Evolutionary conservation across 441 rosid species (phyloP), one percentile per base, ranked within the genome.

Genomic region (Manihot esculenta): DNA sequence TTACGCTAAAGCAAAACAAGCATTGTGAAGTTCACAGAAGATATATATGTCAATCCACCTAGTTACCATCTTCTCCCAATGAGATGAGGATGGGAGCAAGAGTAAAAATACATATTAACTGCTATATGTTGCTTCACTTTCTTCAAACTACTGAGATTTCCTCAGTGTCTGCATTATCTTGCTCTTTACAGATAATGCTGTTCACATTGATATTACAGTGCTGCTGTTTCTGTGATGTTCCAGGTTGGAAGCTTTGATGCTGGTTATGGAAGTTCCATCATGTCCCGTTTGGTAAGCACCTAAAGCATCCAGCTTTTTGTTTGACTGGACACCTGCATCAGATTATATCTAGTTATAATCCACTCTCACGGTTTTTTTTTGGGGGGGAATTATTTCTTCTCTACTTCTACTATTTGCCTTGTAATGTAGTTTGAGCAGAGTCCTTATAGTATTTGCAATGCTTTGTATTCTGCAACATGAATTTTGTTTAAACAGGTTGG

Each of bases 171-270:
- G 41, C 27, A 61, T 51, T 8, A 14, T 61, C 42, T 70, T 33
- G 47, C 33, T 23, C 47, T 69, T 58, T 27, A 55, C 57, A 26
- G 35, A 26, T 55, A n/a, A 60, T 60, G 47, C 26, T 48, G n/a
- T 58, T 49, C 17, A 41, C 3, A 30, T 60, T 20, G 1, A 48
- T 48, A 30, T 35, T 12, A 11, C 6, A 27, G 10, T 42, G 15
- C 11, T 12, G 12, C 41, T 24, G 9, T 66, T 68, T n/a, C 56
- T 44, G 7, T 9, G 15, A 45, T 60, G 44, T 65, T 62, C 20
- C 81, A 94, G 96, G 99, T 92, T 62, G 99, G 97, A 76, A 94
- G 99, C 82, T 94, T 94, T 78, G 99, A 94, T 83, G 95, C 97
- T 71, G 97, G 97, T 71, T 94, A 94, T 68, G 99, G 99, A 73